Evolutionary conservation across 768 basidiomycete genomes (phyloP).

Genomic region (Tricholoma terreum): DNA sequence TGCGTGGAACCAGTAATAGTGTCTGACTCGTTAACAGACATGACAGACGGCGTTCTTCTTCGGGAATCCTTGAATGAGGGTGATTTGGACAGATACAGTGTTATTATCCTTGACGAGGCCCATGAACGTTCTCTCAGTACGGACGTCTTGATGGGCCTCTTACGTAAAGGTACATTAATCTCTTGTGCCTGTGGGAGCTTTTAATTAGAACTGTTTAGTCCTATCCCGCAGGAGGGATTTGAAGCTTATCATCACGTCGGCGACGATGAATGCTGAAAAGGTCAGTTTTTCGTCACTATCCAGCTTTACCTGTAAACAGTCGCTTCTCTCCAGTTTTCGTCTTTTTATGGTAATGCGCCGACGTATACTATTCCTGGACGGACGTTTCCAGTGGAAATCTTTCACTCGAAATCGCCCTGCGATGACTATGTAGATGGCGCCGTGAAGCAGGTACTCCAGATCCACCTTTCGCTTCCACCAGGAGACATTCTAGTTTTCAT

Average conservation of each 20-base stretch:
- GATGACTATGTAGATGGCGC: constrained; percentile 99
- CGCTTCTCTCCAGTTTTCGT: constrained; percentile 67
- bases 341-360: constrained; percentile 93
- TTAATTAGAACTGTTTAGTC: constrained; percentile 39
- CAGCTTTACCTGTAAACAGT: neutral
- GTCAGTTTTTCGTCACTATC: constrained; percentile 35
- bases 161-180: constrained; percentile 75
- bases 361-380: constrained; percentile 88
- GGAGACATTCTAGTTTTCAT: constrained; percentile 98
- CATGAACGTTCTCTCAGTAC: constrained; percentile 97
- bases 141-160: constrained; percentile 95
- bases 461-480: constrained; percentile 87
- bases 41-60: constrained; percentile 99
- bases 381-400: constrained; percentile 97
- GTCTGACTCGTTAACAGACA: constrained; percentile 50
- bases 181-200: neutral
- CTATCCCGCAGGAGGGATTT: constrained; percentile 88
- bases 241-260: constrained; percentile 96
- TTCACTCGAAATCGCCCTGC: constrained; percentile 95
- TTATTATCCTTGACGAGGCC: constrained; percentile 98
- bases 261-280: constrained; percentile 99
- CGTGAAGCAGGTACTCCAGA: constrained; percentile 96
- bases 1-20: neutral
- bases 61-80: constrained; percentile 98
- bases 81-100: constrained; percentile 95